These are phyloP conservation scores for Metroxylon sagu DNA, from an alignment of 176 grass and related monocot genomes.

Conservation along the genomic window DNA sequence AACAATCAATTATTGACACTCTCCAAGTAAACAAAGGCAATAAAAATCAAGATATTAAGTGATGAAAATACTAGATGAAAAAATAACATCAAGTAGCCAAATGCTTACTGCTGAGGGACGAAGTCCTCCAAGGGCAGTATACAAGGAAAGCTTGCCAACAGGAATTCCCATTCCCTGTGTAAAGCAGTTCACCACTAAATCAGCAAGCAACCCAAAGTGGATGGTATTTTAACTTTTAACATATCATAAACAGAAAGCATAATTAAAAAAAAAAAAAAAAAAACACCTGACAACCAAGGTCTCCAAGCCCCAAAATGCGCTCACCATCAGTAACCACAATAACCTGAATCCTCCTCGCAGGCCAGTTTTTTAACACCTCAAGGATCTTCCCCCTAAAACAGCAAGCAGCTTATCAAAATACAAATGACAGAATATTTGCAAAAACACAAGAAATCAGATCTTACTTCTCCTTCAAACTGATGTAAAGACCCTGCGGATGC, in stretches of 20 bases:
- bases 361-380: conserved; percentile 87
- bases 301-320: conserved; percentile 83
- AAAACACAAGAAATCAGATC: neutral
- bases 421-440: neutral
- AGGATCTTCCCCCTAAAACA: conserved; percentile 55
- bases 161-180: conserved; percentile 89
- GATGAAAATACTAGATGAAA: neutral
- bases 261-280: neutral
- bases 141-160: conserved; percentile 81
- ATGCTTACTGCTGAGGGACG: conserved; percentile 60
- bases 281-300: conserved; percentile 91
- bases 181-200: neutral
- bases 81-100: no score
- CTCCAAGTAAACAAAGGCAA: neutral
- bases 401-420: neutral
- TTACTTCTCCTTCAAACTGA: conserved; percentile 87
- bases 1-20: neutral
- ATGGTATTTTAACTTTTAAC: neutral
- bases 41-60: neutral
- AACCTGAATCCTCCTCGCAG: conserved; percentile 89
- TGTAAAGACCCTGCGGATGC: conserved; percentile 62
- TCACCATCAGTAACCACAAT: conserved; percentile 91
- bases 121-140: conserved; percentile 79
- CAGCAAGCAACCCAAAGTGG: neutral
- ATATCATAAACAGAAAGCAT: no score